Conservation (phyloP, 768 basidiomycete species). For the Cubamyces lactineus region DNA sequence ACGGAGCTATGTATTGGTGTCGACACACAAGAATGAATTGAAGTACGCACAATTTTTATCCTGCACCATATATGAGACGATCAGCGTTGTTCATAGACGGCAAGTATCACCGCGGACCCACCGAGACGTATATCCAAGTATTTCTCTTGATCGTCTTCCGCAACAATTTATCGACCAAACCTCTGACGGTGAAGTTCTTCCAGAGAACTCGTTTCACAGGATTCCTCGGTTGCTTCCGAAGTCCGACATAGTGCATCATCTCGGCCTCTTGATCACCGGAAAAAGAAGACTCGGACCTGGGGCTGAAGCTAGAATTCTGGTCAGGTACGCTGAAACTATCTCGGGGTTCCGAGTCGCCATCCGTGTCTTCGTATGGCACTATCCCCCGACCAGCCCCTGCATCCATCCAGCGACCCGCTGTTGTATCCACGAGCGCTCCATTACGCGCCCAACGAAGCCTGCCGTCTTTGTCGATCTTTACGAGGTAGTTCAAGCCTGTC, state of each 20-base stretch:
- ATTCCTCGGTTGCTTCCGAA: slow-evolving; percentile 37
- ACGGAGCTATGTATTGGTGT: background rate
- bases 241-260: slow-evolving; percentile 48
- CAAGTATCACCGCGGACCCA: slow-evolving; percentile 32
- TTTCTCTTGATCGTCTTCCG: slow-evolving; percentile 60
- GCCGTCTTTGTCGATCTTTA: slow-evolving; percentile 56
- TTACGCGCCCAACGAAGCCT: slow-evolving; percentile 62
- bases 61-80: slow-evolving; percentile 32
- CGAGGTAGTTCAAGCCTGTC: slow-evolving; percentile 66
- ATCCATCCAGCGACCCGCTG: slow-evolving; percentile 65
- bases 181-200: slow-evolving; percentile 52
- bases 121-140: slow-evolving; percentile 73
- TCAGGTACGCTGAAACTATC: slow-evolving; percentile 19
- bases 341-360: slow-evolving; percentile 20
- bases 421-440: slow-evolving; percentile 60
- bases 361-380: slow-evolving; percentile 38
- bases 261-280: slow-evolving; percentile 33
- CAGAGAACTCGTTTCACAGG: slow-evolving; percentile 44
- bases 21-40: background rate
- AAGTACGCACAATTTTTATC: slow-evolving; percentile 53
- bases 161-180: slow-evolving; percentile 55
- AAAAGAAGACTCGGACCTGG: slow-evolving; percentile 19
- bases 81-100: background rate
- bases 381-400: slow-evolving; percentile 59
- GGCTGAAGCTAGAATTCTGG: slow-evolving; percentile 24